phyloP scores from a whole-genome alignment of 2,329 filamentous ascomycete species.

The Diaporthe citriasiana region DNA sequence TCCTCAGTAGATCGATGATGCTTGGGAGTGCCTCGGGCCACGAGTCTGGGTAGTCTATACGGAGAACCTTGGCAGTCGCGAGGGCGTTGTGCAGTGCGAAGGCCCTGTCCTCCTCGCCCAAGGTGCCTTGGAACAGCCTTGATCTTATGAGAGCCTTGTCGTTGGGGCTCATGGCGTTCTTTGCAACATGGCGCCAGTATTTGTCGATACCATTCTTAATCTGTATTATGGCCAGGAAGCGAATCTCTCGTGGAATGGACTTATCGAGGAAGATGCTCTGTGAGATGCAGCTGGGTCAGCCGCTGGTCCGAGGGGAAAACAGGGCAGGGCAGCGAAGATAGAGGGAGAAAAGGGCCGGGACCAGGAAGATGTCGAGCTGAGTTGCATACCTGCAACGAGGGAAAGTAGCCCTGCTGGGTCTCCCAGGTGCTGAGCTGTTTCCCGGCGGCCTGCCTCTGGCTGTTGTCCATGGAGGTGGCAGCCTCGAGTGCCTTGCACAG shows the following conservation, averaged over 20 bases:
- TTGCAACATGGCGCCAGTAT: constrained; percentile 80
- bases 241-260: constrained; percentile 80
- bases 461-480: constrained; percentile 73
- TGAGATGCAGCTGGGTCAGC: not conserved
- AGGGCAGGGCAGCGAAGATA: not conserved
- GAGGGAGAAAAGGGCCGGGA: too few relatives aligned
- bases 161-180: constrained; percentile 77
- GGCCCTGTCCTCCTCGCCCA: constrained; percentile 80
- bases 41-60: constrained; percentile 89
- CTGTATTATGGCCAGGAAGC: constrained; percentile 92
- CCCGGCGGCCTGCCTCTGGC: constrained; percentile 75
- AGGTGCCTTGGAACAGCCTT: constrained; percentile 80
- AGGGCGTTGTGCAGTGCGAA: constrained; percentile 91
- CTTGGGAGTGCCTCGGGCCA: constrained; percentile 78
- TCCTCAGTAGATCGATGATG: constrained; percentile 76
- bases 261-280: constrained; percentile 85
- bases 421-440: constrained; percentile 83
- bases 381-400: constrained; percentile 72
- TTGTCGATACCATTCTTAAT: constrained; percentile 97
- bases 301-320: not conserved
- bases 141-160: constrained; percentile 85
- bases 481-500: constrained; percentile 75
- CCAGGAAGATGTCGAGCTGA: not conserved
- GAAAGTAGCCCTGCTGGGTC: constrained; percentile 74
- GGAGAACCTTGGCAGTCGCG: constrained; percentile 87